A percentile compares a stretch with the other conserved stretches of the same genome.
phyloP scores from a whole-genome alignment of 305 asterid genomes.

The Fraxinus nigra region DNA sequence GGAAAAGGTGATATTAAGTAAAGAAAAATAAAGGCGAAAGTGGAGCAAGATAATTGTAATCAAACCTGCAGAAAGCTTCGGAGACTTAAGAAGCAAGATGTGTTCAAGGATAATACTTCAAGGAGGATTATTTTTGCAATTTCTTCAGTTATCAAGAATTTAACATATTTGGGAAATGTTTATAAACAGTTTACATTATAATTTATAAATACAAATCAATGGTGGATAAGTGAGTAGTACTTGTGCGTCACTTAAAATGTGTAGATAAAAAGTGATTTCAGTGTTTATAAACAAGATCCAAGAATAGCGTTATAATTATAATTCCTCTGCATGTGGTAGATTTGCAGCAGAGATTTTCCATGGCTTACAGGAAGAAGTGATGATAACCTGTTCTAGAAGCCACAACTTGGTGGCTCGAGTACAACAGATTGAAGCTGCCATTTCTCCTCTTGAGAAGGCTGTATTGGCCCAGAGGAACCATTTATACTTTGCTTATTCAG shows the following conservation, averaged over 20 bases:
- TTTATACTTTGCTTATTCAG: slow-evolving; percentile 87
- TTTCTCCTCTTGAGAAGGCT: slow-evolving; percentile 86
- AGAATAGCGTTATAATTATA: not conserved
- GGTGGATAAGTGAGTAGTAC: not conserved
- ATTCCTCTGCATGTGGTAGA: slow-evolving; percentile 44
- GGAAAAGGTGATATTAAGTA: not conserved
- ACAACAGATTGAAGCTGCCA: slow-evolving; percentile 71
- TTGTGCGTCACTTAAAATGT: not conserved
- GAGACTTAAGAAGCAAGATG: not conserved
- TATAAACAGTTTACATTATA: not conserved
- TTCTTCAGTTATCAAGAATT: slow-evolving; percentile 19
- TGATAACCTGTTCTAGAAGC: slow-evolving; percentile 77
- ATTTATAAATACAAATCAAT: not conserved
- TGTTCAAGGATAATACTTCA: not conserved
- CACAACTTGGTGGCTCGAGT: slow-evolving; percentile 77
- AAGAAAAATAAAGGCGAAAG: not conserved
- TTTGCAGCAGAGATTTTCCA: slow-evolving; percentile 96
- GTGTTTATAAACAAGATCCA: not conserved
- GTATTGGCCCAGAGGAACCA: slow-evolving; percentile 82
- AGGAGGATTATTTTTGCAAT: not conserved
- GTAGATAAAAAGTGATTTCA: not conserved
- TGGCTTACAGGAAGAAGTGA: slow-evolving; percentile 89
- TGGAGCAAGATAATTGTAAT: not conserved
- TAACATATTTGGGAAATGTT: not conserved
- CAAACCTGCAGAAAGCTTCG: not conserved